These are phyloP conservation scores for Rhodotorula graminis DNA, from an alignment of 768 basidiomycete genomes.

Conservation along the genomic window DNA sequence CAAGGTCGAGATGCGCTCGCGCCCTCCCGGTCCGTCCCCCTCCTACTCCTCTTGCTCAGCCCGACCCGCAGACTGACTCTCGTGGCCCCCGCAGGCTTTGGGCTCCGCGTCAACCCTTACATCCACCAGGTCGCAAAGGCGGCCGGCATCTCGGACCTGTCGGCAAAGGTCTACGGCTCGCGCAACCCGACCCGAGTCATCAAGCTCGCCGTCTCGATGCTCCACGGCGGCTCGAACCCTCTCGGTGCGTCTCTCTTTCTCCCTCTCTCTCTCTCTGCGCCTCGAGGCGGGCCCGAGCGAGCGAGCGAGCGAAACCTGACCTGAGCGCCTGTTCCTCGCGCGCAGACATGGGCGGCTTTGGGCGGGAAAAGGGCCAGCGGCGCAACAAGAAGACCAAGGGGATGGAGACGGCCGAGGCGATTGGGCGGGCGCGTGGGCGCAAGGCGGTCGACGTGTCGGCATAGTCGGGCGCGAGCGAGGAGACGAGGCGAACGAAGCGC, in stretches of 20 bases:
- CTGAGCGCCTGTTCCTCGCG: background rate
- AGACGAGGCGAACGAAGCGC: background rate
- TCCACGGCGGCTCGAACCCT: constrained; percentile 79
- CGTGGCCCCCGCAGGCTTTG: constrained; percentile 72
- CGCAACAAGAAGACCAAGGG: constrained; percentile 39
- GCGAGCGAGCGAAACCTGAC: background rate
- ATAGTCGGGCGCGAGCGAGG: background rate
- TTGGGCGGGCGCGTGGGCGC: constrained; percentile 26
- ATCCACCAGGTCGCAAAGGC: constrained; percentile 82
- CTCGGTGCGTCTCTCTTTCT: constrained; percentile 49
- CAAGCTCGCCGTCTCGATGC: constrained; percentile 73
- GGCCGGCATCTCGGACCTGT: constrained; percentile 89
- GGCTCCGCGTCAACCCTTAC: constrained; percentile 79
- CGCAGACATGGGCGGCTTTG: constrained; percentile 38
- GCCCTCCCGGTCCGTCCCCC: constrained; percentile 48
- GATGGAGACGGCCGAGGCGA: constrained; percentile 35
- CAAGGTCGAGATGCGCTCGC: constrained; percentile 63
- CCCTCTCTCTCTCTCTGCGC: too few relatives aligned
- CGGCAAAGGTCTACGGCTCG: constrained; percentile 92
- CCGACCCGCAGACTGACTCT: too few relatives aligned
- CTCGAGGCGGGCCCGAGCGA: too few relatives aligned
- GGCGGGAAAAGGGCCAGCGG: constrained; percentile 30
- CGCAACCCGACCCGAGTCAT: constrained; percentile 78
- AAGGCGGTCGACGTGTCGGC: constrained; percentile 20
- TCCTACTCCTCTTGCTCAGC: background rate